These are phyloP conservation scores for Cercophora samala DNA, from an alignment of 495 filamentous ascomycete genomes.

Conservation along the genomic window DNA sequence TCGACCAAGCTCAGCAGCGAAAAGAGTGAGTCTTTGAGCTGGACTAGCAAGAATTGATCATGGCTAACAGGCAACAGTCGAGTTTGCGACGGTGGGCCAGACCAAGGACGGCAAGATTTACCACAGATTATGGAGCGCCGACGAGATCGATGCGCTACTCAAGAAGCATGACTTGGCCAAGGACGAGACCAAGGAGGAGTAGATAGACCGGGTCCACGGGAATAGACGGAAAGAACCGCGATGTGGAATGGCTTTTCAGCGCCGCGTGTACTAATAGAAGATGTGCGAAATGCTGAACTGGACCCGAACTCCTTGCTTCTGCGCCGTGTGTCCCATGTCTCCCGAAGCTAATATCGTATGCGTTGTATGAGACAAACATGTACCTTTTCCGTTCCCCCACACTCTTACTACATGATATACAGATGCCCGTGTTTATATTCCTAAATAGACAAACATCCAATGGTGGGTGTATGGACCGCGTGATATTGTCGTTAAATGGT, in stretches of 20 bases:
- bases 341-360: neutral
- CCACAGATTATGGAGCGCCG: conserved; percentile 94
- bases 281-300: neutral
- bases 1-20: conserved; percentile 96
- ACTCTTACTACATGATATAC: neutral
- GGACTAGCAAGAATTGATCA: neutral
- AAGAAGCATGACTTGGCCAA: conserved; percentile 95
- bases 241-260: conserved; percentile 22
- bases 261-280: conserved; percentile 32
- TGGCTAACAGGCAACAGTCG: conserved; percentile 57
- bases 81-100: conserved; percentile 97
- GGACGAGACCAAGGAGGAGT: conserved; percentile 71
- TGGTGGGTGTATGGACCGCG: neutral
- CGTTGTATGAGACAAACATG: neutral
- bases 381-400: neutral
- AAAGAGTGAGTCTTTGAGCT: conserved; percentile 66
- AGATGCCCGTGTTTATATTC: neutral
- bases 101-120: conserved; percentile 93
- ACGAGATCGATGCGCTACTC: conserved; percentile 91
- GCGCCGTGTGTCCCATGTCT: neutral
- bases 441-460: neutral
- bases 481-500: neutral
- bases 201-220: conserved; percentile 15
- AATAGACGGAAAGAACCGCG: conserved; percentile 1
- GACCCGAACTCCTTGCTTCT: conserved; percentile 17